Conservation (phyloP, 192 early-diverging fungal genomes). For the Chytriomyces sp. region DNA sequence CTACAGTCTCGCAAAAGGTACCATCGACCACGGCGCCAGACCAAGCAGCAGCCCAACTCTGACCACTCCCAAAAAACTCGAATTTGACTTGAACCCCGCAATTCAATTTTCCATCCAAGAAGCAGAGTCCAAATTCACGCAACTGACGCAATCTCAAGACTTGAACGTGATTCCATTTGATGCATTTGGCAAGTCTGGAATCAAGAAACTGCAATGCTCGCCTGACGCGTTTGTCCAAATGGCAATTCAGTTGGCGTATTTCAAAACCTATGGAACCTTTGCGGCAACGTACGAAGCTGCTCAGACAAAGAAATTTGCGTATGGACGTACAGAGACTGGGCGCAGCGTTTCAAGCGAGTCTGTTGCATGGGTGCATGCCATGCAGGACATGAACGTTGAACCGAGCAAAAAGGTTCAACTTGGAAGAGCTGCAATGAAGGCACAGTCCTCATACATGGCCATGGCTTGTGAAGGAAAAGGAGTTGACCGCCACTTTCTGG, state of each 20-base stretch:
- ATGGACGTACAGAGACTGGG: conserved; percentile 93
- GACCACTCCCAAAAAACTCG: conserved; percentile 67
- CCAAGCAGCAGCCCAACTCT: conserved; percentile 52
- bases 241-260: conserved; percentile 96
- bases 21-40: conserved; percentile 73
- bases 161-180: conserved; percentile 78
- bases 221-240: conserved; percentile 70
- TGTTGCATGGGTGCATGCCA: conserved; percentile 79
- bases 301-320: conserved; percentile 85
- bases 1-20: conserved; percentile 57
- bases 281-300: conserved; percentile 92
- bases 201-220: conserved; percentile 72
- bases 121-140: conserved; percentile 79
- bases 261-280: conserved; percentile 77
- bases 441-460: conserved; percentile 82
- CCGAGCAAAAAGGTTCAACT: conserved; percentile 64
- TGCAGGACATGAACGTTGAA: conserved; percentile 67
- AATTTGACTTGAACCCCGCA: conserved; percentile 70
- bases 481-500: conserved; percentile 90
- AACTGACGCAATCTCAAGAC: conserved; percentile 75
- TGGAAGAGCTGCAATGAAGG: conserved; percentile 72
- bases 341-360: conserved; percentile 77
- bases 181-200: conserved; percentile 89
- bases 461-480: conserved; percentile 80
- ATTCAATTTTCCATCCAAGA: conserved; percentile 65